Conservation (phyloP, 2,329 filamentous ascomycete species). For the Penicillium olsonii region DNA sequence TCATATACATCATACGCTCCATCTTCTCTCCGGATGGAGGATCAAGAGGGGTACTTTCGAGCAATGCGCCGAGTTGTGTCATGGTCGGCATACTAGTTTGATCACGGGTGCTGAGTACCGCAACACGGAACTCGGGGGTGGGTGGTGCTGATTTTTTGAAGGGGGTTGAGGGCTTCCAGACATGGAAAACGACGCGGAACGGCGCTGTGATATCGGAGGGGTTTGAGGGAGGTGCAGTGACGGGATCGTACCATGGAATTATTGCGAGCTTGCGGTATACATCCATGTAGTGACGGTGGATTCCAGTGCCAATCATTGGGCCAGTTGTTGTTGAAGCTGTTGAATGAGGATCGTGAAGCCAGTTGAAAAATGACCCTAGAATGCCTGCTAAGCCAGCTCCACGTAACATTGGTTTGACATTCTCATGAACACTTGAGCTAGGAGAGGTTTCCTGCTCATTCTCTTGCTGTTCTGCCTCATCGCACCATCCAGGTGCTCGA, state of each 20-base stretch:
- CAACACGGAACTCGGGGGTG: constrained; percentile 78
- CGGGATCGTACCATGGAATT: constrained; percentile 69
- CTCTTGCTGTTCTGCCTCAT: constrained; percentile 33
- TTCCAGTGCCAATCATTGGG: constrained; percentile 54
- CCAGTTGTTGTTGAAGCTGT: constrained; percentile 40
- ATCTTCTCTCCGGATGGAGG: constrained; percentile 56
- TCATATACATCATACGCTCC: constrained; percentile 64
- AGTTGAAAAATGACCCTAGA: constrained; percentile 35
- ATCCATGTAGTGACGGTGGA: constrained; percentile 59
- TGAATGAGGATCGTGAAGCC: constrained; percentile 31
- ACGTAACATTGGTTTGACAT: constrained; percentile 5
- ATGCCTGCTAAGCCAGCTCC: constrained; percentile 32
- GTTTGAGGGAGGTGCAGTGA: constrained; percentile 26
- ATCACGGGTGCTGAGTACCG: constrained; percentile 74
- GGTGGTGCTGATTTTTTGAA: constrained; percentile 82
- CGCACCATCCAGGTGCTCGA: constrained; percentile 61
- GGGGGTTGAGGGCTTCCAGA: constrained; percentile 72
- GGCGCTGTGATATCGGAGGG: constrained; percentile 45
- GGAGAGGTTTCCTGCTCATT: constrained; percentile 15
- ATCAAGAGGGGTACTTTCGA: constrained; percentile 72
- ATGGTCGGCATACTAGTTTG: constrained; percentile 69
- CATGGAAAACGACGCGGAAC: constrained; percentile 74
- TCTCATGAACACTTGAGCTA: not conserved
- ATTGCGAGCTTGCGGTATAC: constrained; percentile 77
- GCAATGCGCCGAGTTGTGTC: constrained; percentile 67